phyloP scores from a whole-genome alignment of 2,329 filamentous ascomycete species.

The Diaporthe velutina region DNA sequence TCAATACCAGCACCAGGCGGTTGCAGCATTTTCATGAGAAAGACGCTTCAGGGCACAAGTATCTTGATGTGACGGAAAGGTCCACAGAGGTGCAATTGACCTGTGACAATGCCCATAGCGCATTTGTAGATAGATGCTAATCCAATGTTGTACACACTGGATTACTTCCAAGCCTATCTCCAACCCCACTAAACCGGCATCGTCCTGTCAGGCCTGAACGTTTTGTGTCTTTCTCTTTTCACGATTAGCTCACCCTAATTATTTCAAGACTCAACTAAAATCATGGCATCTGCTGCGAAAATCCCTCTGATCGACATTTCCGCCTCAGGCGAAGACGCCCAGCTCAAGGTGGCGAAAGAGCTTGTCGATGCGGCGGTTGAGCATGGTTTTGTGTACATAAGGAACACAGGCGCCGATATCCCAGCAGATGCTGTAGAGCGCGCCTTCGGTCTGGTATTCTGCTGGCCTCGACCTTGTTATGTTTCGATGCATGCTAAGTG shows the following conservation, averaged over 20 bases:
- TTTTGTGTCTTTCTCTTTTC: neutral
- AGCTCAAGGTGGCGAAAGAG: conserved; percentile 70
- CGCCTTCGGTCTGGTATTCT: conserved; percentile 79
- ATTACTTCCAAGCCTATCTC: conserved; percentile 22
- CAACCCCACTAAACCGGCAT: conserved; percentile 31
- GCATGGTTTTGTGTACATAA: conserved; percentile 92
- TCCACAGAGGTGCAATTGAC: neutral
- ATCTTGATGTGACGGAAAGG: neutral
- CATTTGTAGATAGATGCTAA: neutral
- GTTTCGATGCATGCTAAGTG: neutral
- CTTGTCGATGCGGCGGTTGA: conserved; percentile 84
- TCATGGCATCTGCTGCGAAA: conserved; percentile 52
- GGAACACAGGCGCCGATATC: conserved; percentile 79
- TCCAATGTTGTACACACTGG: neutral
- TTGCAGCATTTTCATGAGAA: neutral
- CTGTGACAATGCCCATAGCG: neutral
- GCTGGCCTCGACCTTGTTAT: neutral
- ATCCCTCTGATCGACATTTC: conserved; percentile 91
- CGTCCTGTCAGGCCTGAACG: neutral
- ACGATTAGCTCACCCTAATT: neutral
- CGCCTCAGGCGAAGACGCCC: conserved; percentile 61
- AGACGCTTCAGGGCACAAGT: neutral
- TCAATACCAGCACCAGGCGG: neutral
- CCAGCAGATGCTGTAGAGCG: conserved; percentile 73
- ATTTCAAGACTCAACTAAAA: neutral